A percentile compares a stretch with the other conserved stretches of the same genome.
These are phyloP conservation scores for Lignosus rhinocerotis DNA, from an alignment of 1,284 basidiomycete genomes.

Conservation along the genomic window DNA sequence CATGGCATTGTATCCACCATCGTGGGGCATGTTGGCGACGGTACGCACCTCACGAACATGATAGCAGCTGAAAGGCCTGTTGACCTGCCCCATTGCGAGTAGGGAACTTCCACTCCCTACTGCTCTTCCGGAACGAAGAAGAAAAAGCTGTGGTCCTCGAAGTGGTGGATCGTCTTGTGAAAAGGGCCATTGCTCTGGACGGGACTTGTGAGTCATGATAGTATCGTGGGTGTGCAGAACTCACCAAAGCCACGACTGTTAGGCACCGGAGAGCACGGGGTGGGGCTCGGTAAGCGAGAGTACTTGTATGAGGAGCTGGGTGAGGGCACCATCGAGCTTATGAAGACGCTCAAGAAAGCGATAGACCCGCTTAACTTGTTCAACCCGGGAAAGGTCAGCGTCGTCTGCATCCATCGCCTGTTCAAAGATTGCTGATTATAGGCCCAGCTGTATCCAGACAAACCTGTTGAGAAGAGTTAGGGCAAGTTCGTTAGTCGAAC, in stretches of 20 bases:
- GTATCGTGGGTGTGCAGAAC: no score
- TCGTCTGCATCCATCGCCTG: no score
- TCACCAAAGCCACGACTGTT: no score
- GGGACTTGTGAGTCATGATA: constrained; percentile 62
- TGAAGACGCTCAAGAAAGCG: background rate
- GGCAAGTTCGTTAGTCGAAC: no score
- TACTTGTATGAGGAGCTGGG: background rate
- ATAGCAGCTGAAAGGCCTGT: background rate
- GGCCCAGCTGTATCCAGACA: no score
- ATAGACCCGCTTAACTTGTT: background rate
- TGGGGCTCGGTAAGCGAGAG: background rate
- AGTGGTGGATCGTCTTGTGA: constrained; percentile 68
- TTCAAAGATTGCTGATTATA: no score
- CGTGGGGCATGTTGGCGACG: constrained; percentile 11
- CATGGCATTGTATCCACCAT: constrained; percentile 3
- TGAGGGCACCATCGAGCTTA: background rate
- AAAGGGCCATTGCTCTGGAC: constrained; percentile 66
- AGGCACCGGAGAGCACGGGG: background rate
- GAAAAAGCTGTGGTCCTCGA: constrained; percentile 57
- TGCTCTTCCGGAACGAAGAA: constrained; percentile 63
- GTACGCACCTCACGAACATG: background rate
- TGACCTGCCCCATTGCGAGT: background rate
- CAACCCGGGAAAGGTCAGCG: background rate
- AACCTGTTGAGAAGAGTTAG: no score
- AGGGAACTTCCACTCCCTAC: constrained; percentile 70